Evolutionary conservation across 2,329 filamentous ascomycete species (phyloP).

Genomic region (Monosporascus sp.): DNA sequence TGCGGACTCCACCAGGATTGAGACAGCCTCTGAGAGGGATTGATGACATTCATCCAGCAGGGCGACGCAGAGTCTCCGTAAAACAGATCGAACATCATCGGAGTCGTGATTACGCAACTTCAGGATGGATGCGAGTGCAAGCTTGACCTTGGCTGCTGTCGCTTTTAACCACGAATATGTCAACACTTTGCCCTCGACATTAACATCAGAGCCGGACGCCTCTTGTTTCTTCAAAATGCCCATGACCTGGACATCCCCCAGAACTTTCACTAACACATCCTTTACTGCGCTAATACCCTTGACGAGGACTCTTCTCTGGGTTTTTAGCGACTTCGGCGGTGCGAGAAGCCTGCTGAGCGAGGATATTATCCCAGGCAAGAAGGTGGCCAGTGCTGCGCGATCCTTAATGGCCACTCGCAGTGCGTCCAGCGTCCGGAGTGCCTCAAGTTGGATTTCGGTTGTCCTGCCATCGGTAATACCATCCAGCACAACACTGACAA

Average conservation of each 20-base stretch:
- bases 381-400: slow-evolving; percentile 70
- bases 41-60: slow-evolving; percentile 73
- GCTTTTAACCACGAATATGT: slow-evolving; percentile 68
- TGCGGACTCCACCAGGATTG: slow-evolving; percentile 75
- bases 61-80: slow-evolving; percentile 67
- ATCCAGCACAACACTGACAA: slow-evolving; percentile 74
- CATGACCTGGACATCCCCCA: slow-evolving; percentile 53
- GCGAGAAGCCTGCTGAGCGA: slow-evolving; percentile 71
- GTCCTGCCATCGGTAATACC: slow-evolving; percentile 61
- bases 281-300: slow-evolving; percentile 55
- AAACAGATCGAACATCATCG: slow-evolving; percentile 59
- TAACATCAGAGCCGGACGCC: slow-evolving; percentile 16
- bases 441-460: slow-evolving; percentile 64
- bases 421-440: slow-evolving; percentile 58
- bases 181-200: slow-evolving; percentile 34
- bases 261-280: slow-evolving; percentile 46
- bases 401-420: slow-evolving; percentile 63
- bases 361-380: slow-evolving; percentile 84
- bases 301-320: slow-evolving; percentile 56
- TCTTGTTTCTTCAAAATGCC: slow-evolving; percentile 35
- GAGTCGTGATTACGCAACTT: slow-evolving; percentile 69
- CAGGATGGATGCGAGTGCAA: slow-evolving; percentile 72
- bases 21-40: slow-evolving; percentile 63
- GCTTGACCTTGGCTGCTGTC: slow-evolving; percentile 74
- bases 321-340: slow-evolving; percentile 54